These are phyloP conservation scores for Xylaria hypoxylon DNA, from an alignment of 2,329 filamentous ascomycete species.

Conservation along the genomic window DNA sequence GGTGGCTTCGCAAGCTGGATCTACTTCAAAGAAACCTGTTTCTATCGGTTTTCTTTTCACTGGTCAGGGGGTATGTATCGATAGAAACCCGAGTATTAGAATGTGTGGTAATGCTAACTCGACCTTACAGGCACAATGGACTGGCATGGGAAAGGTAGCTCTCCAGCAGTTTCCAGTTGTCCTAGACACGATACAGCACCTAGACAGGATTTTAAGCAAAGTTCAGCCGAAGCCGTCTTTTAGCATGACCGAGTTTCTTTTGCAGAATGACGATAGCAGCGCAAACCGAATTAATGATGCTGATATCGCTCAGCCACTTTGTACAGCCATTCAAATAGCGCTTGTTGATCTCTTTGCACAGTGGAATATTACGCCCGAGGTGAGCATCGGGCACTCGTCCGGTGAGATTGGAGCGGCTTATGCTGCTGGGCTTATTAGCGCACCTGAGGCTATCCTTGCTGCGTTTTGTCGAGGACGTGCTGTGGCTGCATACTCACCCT, in stretches of 20 bases:
- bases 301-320: conserved; percentile 52
- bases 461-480: conserved; percentile 45
- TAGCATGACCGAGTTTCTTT: conserved; percentile 28
- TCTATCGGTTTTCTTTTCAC: conserved; percentile 44
- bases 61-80: conserved; percentile 43
- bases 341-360: conserved; percentile 56
- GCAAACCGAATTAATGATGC: conserved; percentile 38
- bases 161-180: conserved; percentile 28
- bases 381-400: conserved; percentile 55
- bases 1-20: conserved; percentile 10
- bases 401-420: conserved; percentile 61
- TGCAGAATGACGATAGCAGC: conserved; percentile 12
- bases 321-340: conserved; percentile 59
- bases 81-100: neutral
- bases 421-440: conserved; percentile 46
- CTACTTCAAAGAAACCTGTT: conserved; percentile 12
- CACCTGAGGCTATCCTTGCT: conserved; percentile 45
- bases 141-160: conserved; percentile 45
- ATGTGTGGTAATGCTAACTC: neutral
- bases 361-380: conserved; percentile 50
- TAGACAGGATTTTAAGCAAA: conserved; percentile 37
- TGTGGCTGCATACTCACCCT: conserved; percentile 30
- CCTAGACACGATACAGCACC: conserved; percentile 26
- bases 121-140: conserved; percentile 45
- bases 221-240: conserved; percentile 35